phyloP scores from a whole-genome alignment of 352 stramenopile genomes.

The Phytophthora idaei region DNA sequence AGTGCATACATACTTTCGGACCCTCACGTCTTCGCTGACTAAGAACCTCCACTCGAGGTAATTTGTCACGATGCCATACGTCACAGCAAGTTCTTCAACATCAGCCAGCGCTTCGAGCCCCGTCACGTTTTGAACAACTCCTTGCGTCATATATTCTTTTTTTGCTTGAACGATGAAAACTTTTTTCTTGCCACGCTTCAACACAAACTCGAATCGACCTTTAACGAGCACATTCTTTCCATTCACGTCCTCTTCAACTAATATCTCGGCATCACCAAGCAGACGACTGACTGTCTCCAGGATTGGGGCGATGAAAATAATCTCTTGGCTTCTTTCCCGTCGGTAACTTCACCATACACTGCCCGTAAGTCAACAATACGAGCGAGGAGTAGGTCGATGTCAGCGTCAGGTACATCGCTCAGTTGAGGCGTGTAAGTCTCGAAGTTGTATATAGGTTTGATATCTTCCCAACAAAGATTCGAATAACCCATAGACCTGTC shows the following conservation, averaged over 20 bases:
- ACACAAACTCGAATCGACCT: slow-evolving; percentile 33
- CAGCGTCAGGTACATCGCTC: slow-evolving; percentile 6
- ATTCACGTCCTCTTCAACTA: slow-evolving; percentile 20
- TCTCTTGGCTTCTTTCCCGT: slow-evolving; percentile 21
- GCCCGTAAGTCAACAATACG: slow-evolving; percentile 2
- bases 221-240: slow-evolving; percentile 26
- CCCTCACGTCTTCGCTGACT: slow-evolving; percentile 21
- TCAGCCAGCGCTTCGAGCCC: slow-evolving; percentile 33
- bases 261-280: slow-evolving; percentile 2
- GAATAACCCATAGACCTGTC: slow-evolving; percentile 21
- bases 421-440: background rate
- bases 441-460: slow-evolving; percentile 19
- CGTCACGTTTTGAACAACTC: slow-evolving; percentile 23
- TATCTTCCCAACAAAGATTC: slow-evolving; percentile 28
- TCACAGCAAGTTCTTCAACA: slow-evolving; percentile 17
- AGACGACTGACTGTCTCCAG: slow-evolving; percentile 23
- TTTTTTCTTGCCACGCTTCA: slow-evolving; percentile 29
- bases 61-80: slow-evolving; percentile 36
- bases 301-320: slow-evolving; percentile 17
- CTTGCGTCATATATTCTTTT: slow-evolving; percentile 27
- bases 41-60: slow-evolving; percentile 34
- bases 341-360: background rate
- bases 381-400: slow-evolving; percentile 5
- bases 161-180: slow-evolving; percentile 29
- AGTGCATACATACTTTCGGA: slow-evolving; percentile 13